These are phyloP conservation scores for Candida suzukii DNA, from an alignment of 805 yeast species.

Conservation along the genomic window DNA sequence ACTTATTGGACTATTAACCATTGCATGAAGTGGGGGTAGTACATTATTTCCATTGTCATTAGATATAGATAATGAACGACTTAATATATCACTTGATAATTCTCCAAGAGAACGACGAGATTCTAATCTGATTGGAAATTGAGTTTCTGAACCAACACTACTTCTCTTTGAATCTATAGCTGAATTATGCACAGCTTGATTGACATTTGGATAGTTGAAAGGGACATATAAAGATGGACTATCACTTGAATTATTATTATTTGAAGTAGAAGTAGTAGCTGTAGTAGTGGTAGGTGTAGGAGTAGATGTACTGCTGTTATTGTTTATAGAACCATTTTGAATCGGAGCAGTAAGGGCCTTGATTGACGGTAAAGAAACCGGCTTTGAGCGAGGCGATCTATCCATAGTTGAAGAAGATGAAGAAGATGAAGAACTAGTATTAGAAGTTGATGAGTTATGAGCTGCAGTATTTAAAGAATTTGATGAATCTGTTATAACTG, in stretches of 20 bases:
- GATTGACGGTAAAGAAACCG: neutral
- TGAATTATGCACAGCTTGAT: neutral
- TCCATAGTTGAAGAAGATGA: neutral
- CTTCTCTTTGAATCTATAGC: neutral
- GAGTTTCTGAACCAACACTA: neutral
- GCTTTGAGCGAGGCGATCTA: slow-evolving; percentile 1
- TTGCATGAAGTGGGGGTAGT: neutral
- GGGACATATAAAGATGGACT: neutral
- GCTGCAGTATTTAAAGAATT: no score
- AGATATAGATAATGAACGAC: neutral
- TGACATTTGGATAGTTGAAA: neutral
- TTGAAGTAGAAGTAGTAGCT: neutral
- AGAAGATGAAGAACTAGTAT: neutral
- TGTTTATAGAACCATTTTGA: no score
- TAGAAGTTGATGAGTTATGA: neutral
- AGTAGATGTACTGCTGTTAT: no score
- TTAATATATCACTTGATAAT: neutral
- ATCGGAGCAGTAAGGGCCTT: slow-evolving; percentile 1
- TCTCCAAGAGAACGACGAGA: neutral
- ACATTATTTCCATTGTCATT: neutral
- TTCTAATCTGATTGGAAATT: neutral
- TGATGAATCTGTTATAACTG: no score
- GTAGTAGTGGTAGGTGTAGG: neutral
- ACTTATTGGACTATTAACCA: neutral
- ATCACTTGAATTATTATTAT: neutral